Percentiles rank a stretch among this genome's conserved stretches.
These are phyloP conservation scores for Vitis amurensis DNA, from an alignment of 164 flowering plant species.

Conservation along the genomic window DNA sequence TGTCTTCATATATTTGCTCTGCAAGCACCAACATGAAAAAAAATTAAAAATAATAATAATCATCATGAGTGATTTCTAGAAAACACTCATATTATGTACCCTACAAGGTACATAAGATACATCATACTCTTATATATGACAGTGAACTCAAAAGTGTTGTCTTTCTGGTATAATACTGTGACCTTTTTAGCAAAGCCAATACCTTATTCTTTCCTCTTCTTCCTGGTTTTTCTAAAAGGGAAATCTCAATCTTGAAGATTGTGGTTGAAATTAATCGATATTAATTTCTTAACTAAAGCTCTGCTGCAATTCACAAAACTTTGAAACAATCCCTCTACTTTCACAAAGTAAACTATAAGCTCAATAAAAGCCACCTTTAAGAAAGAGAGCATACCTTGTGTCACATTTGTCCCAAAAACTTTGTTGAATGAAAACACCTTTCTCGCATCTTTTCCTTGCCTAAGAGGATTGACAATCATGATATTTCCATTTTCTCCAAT, in stretches of 20 bases:
- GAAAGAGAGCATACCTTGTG: slow-evolving; percentile 56
- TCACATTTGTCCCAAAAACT: slow-evolving; percentile 59
- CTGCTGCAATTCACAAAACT: neutral
- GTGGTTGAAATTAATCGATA: too few species aligned
- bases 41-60: neutral
- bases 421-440: slow-evolving; percentile 70
- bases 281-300: neutral
- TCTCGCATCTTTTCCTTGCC: slow-evolving; percentile 78
- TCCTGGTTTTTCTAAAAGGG: too few species aligned
- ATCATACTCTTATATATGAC: neutral
- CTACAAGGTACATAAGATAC: neutral
- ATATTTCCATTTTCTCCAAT: slow-evolving; percentile 88
- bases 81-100: neutral
- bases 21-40: slow-evolving; percentile 20
- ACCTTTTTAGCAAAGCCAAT: too few species aligned
- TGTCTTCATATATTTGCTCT: slow-evolving; percentile 83
- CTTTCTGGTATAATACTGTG: neutral
- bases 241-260: too few species aligned
- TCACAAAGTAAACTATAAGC: neutral
- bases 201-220: too few species aligned
- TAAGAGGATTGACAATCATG: slow-evolving; percentile 73
- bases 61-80: neutral
- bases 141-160: neutral
- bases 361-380: neutral
- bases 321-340: neutral